Conservation (phyloP, 2,329 filamentous ascomycete species). For the Cryphonectria radicalis region DNA sequence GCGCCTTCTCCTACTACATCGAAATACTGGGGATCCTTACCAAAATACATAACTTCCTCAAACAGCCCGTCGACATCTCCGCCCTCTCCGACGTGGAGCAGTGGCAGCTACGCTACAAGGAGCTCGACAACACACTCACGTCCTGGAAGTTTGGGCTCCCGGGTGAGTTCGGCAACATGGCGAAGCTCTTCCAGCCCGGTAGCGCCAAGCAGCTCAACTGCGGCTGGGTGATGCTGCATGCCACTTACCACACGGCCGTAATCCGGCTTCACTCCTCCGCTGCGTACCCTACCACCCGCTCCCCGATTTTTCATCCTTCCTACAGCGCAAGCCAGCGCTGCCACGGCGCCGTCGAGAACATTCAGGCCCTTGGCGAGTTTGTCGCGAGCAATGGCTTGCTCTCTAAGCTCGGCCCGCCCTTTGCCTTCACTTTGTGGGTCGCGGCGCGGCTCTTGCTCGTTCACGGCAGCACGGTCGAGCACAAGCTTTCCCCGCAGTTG, state of each 20-base stretch:
- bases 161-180: conserved; percentile 81
- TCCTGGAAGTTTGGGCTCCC: conserved; percentile 86
- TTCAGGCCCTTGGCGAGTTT: conserved; percentile 77
- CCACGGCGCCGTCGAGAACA: conserved; percentile 80
- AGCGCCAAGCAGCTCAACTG: conserved; percentile 74
- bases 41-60: conserved; percentile 85
- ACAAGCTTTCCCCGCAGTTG: conserved; percentile 79
- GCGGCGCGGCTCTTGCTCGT: conserved; percentile 85
- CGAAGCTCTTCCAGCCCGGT: conserved; percentile 73
- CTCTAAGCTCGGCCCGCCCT: conserved; percentile 82
- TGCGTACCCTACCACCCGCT: conserved; percentile 87
- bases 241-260: conserved; percentile 86
- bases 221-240: conserved; percentile 89
- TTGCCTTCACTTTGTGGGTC: conserved; percentile 92
- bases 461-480: conserved; percentile 87
- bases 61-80: conserved; percentile 86
- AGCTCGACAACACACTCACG: conserved; percentile 78
- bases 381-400: conserved; percentile 77
- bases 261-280: conserved; percentile 91
- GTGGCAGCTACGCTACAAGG: conserved; percentile 87
- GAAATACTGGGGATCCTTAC: conserved; percentile 88
- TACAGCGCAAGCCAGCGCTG: conserved; percentile 85
- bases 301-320: conserved; percentile 86
- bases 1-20: conserved; percentile 87
- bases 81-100: conserved; percentile 82